Evolutionary conservation across 2,329 filamentous ascomycete species (phyloP), one percentile per base, ranked within the genome.

Genomic region (Fusarium illudens): DNA sequence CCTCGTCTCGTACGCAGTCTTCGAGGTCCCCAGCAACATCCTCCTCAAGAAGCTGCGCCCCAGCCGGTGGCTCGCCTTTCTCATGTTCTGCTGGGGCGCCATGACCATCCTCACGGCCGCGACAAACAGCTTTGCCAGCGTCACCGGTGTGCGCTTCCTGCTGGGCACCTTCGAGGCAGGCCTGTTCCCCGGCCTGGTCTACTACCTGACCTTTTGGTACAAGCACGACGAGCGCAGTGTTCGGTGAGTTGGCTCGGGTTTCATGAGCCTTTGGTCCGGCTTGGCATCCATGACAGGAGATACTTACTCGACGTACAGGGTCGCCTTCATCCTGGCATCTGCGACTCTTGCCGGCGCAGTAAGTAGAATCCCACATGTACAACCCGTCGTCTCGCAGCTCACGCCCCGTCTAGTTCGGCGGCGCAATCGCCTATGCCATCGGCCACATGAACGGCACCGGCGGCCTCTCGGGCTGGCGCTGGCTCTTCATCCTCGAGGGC

Each of bases 181-280:
- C 0, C 78, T 93, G 1, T 92, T 92, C 64, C 77, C 77, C 0
- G 77, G 77, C 0, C 78, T 92, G 68, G 86, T 88, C 0, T 81
- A 88, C 76, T 92, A 92, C 70, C 80, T 94, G 49, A 93, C 91
- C 0, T 87, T 92, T 64, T 93, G 92, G 84, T 94, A 94, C 76
- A 88, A 85, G 44, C 87, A 88, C 68, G 84, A 87, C 17, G 91
- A 94, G 78, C 84, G 92, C 4, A 90, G 89, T 20, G 79, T 92
- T n/a, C 85, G 78, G 75, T 78, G 55, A 64, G 75, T 72, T 39
- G 30, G 6, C 30, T 27, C 3, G 25, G 48, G 3, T 19, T 22
- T 34, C 15, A 44, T 22, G 12, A 22, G 37, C n/a, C 61, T 62
- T 44, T 54, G 29, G 17, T 59, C 30, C 37, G 17, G 48, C 39